Percentiles rank a stretch among this genome's conserved stretches.
Evolutionary conservation across 306 rosid species (phyloP).

Genomic region (Sindora glabra): DNA sequence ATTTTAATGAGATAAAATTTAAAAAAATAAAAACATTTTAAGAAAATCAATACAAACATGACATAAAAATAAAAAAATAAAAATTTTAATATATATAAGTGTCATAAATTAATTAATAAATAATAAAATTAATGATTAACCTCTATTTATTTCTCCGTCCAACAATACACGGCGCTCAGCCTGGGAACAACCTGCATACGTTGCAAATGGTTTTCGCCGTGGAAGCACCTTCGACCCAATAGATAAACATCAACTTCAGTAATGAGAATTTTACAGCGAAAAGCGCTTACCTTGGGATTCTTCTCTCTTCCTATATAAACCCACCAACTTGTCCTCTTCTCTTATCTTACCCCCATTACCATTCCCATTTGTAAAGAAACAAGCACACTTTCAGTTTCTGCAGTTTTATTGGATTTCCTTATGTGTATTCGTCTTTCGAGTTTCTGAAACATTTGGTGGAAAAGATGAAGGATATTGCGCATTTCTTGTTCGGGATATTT

Average conservation of each 20-base stretch:
- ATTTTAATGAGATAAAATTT: too few species aligned
- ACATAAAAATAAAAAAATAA: too few species aligned
- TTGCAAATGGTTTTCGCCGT: neutral
- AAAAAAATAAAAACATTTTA: too few species aligned
- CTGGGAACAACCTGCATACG: neutral
- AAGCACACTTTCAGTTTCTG: neutral
- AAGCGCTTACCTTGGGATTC: neutral
- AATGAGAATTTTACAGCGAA: neutral
- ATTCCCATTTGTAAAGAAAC: conserved; percentile 19
- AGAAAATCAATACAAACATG: too few species aligned
- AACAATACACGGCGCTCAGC: too few species aligned
- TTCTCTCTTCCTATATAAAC: conserved; percentile 24
- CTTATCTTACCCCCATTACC: neutral
- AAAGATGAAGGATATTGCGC: conserved; percentile 44
- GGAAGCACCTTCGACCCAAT: conserved; percentile 3
- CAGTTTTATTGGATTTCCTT: conserved; percentile 1
- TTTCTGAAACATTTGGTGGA: neutral
- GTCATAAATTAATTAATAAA: too few species aligned
- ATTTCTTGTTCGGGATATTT: conserved; percentile 63
- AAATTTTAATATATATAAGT: too few species aligned
- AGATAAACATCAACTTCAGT: neutral
- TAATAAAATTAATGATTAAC: too few species aligned
- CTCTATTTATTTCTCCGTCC: too few species aligned
- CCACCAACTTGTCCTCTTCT: neutral
- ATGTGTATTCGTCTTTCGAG: neutral